Percentiles rank a stretch among this genome's conserved stretches.
phyloP scores from a whole-genome alignment of 371 early-diverging fungal genomes.

The Apophysomyces elegans region DNA sequence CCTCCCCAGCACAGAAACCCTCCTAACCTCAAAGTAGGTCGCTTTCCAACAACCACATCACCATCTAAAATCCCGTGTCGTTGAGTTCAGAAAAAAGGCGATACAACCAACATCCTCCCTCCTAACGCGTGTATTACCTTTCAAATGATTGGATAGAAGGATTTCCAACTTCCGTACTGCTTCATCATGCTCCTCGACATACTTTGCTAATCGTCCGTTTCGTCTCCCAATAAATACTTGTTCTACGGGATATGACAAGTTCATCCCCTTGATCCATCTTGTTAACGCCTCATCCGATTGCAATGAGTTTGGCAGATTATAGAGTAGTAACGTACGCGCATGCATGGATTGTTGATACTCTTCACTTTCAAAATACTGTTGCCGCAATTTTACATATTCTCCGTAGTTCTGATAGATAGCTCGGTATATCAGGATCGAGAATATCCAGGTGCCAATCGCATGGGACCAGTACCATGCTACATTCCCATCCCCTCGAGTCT shows the following conservation, averaged over 20 bases:
- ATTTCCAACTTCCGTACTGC: constrained; percentile 69
- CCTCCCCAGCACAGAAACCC: constrained; percentile 56
- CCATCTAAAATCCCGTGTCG: constrained; percentile 37
- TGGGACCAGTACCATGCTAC: constrained; percentile 65
- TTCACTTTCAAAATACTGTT: constrained; percentile 62
- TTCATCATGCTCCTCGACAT: constrained; percentile 73
- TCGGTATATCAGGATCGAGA: constrained; percentile 53
- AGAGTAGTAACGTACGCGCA: constrained; percentile 70
- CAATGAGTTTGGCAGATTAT: constrained; percentile 67
- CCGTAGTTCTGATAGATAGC: constrained; percentile 54
- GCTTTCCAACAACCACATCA: constrained; percentile 38
- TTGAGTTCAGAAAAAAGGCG: not conserved
- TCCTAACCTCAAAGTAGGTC: constrained; percentile 59
- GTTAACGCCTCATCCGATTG: constrained; percentile 61
- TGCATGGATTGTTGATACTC: constrained; percentile 66
- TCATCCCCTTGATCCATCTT: constrained; percentile 54
- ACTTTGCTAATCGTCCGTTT: constrained; percentile 64
- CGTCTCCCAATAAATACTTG: constrained; percentile 76
- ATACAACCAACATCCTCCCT: not conserved
- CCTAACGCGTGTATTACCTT: constrained; percentile 32
- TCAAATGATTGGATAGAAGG: constrained; percentile 62
- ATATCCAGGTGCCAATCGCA: constrained; percentile 58
- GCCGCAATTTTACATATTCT: constrained; percentile 58
- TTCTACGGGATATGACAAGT: constrained; percentile 50
- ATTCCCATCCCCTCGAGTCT: constrained; percentile 34